These are phyloP conservation scores for Lasiosphaeris hirsuta DNA, from an alignment of 495 filamentous ascomycete species.

Conservation along the genomic window DNA sequence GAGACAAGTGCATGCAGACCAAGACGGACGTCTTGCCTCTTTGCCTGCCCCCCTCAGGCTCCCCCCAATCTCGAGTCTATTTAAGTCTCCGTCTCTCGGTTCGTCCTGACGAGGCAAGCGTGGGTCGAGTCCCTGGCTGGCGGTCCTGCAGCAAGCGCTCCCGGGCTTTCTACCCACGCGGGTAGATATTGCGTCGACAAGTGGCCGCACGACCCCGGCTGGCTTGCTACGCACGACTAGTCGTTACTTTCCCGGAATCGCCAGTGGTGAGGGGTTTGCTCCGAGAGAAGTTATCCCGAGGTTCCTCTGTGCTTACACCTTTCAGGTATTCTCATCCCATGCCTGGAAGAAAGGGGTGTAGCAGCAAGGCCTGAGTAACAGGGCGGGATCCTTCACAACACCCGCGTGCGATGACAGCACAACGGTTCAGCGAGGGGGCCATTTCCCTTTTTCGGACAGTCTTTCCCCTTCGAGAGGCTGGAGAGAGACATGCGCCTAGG, in stretches of 20 bases:
- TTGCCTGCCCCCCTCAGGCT: too few species aligned
- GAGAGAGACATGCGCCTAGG: too few species aligned
- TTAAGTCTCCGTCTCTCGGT: background rate
- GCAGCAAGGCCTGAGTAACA: too few species aligned
- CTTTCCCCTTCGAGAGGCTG: too few species aligned
- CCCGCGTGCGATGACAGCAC: too few species aligned
- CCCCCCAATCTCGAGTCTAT: background rate
- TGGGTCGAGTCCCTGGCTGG: background rate
- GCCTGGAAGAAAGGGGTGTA: too few species aligned
- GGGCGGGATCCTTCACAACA: too few species aligned
- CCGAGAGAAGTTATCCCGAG: background rate
- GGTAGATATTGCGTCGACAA: conserved; percentile 2
- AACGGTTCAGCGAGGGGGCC: too few species aligned
- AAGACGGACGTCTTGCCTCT: background rate
- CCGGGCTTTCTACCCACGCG: background rate
- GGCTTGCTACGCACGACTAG: background rate
- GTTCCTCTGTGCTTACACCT: background rate
- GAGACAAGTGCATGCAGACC: background rate
- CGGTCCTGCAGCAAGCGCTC: background rate
- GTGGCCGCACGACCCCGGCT: background rate
- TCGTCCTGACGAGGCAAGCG: background rate
- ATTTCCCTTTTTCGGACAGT: too few species aligned
- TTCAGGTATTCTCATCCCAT: too few species aligned
- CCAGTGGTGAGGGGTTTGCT: background rate
- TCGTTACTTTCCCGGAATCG: background rate